These are phyloP conservation scores for Cercospora brassicicola DNA, from an alignment of 2,329 filamentous ascomycete genomes.

Conservation along the genomic window DNA sequence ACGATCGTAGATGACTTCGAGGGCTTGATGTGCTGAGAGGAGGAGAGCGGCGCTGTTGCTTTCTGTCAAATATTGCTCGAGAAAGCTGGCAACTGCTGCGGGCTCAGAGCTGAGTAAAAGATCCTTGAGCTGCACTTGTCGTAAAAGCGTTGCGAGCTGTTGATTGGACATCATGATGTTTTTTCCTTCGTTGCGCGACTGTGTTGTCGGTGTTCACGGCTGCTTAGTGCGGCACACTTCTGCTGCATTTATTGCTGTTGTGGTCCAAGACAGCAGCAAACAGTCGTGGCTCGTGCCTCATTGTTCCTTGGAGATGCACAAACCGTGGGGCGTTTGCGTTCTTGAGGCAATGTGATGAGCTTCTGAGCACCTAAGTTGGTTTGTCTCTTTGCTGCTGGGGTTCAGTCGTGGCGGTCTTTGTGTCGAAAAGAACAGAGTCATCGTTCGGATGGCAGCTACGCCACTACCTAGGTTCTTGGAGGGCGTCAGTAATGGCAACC, in stretches of 20 bases:
- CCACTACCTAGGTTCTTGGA: not conserved
- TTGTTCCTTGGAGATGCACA: not conserved
- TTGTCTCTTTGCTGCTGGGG: not conserved
- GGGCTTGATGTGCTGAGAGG: not conserved
- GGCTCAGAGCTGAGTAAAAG: not conserved
- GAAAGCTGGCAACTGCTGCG: not conserved
- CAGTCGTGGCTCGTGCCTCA: not conserved
- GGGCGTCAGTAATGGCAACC: not conserved
- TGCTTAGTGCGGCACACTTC: not conserved
- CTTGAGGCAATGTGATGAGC: too few relatives aligned
- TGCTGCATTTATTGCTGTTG: not conserved
- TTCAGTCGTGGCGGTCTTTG: not conserved
- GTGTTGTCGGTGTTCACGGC: not conserved
- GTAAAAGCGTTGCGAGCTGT: not conserved
- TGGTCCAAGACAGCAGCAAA: not conserved
- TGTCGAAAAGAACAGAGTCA: not conserved
- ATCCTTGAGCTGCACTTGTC: not conserved
- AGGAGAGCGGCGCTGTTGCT: not conserved
- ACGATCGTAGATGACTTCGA: not conserved
- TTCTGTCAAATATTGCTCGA: not conserved
- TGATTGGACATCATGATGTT: not conserved
- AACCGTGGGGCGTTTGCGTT: not conserved
- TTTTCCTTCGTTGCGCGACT: not conserved
- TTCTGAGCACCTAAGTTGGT: not conserved
- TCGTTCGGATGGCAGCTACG: not conserved